Evolutionary conservation across 768 basidiomycete genomes (phyloP), one percentile per base, ranked within the genome.

Genomic region (Mycena galericulata): DNA sequence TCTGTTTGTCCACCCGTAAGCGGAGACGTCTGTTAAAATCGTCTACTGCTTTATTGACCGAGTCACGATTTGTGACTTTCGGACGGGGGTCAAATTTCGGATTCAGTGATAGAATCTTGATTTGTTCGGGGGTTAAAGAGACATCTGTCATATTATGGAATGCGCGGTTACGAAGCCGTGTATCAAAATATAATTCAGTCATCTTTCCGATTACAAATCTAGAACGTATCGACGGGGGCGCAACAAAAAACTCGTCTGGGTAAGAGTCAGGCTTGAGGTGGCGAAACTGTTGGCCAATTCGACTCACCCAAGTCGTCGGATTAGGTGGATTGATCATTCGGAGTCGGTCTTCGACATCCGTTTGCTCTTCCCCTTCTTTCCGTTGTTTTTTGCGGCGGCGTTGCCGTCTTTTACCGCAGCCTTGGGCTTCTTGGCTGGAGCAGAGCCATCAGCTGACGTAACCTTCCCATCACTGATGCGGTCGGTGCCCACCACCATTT

Each of bases 121-220:
- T 22, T 27, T 66, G 65, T 41, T 50, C 65, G 18, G 34, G 32
- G 1, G 22, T 41, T 6, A 66, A 26, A 9, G 34, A 30, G 22
- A 57, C 20, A 8, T 32, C 43, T 9, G 65, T 66, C 55, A 66
- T 58, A 27, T 66, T 66, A 43, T 66, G 65, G 43, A 66, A 57
- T 17, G 56, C 40, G 29, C 56, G 65, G 59, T 66, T 66, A 4
- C 20, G 14, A 3, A 66, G n/a, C 10, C 57, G 65, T 15, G 57
- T 66, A 59, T 66, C 65, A 59, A 57, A 55, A 41, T 66, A 66
- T 56, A 66, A 59, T 45, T 26, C 46, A 17, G 67, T 10, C 70
- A 71, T 71, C 24, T 54, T 45, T 15, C 34, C 15, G 17, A 71
- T 27, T 43, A 71, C 50, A 54, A 64, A 71, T 17, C 61, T 55